Conservation (phyloP, 768 basidiomycete genomes). For the Leucogyrophana mollusca region DNA sequence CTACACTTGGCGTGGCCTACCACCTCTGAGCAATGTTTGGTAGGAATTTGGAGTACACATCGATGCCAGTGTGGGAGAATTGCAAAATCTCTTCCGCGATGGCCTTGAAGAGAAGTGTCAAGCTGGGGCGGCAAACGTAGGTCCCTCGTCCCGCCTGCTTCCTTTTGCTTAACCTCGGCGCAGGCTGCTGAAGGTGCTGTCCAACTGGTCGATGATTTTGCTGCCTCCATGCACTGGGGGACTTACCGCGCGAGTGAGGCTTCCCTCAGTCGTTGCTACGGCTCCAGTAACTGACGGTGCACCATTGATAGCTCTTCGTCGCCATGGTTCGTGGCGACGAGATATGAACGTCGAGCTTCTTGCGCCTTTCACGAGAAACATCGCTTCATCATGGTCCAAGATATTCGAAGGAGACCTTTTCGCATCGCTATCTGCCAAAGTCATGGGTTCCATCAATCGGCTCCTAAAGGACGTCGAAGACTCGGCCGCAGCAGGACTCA, state of each 20-base stretch:
- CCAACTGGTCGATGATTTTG: constrained; percentile 47
- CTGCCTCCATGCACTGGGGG: constrained; percentile 55
- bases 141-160: not conserved
- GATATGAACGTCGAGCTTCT: constrained; percentile 61
- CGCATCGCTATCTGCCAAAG: constrained; percentile 40
- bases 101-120: constrained; percentile 60
- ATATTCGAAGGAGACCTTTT: constrained; percentile 64
- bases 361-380: constrained; percentile 56
- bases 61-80: constrained; percentile 41
- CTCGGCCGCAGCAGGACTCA: constrained; percentile 49
- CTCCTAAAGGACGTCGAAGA: constrained; percentile 52
- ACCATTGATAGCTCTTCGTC: constrained; percentile 39
- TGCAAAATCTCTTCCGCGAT: constrained; percentile 49
- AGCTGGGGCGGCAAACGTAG: constrained; percentile 41
- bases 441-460: constrained; percentile 35
- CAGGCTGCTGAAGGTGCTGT: constrained; percentile 45
- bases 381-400: constrained; percentile 56
- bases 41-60: constrained; percentile 49
- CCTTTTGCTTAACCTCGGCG: not conserved
- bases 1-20: constrained; percentile 4
- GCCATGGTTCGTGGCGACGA: constrained; percentile 53
- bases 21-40: not conserved
- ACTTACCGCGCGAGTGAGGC: constrained; percentile 57
- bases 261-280: not conserved
- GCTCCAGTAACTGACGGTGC: constrained; percentile 17